Percentiles rank a stretch among this genome's conserved stretches.
Evolutionary conservation across 768 basidiomycete species (phyloP).

Genomic region (Tephrocybe sp.): DNA sequence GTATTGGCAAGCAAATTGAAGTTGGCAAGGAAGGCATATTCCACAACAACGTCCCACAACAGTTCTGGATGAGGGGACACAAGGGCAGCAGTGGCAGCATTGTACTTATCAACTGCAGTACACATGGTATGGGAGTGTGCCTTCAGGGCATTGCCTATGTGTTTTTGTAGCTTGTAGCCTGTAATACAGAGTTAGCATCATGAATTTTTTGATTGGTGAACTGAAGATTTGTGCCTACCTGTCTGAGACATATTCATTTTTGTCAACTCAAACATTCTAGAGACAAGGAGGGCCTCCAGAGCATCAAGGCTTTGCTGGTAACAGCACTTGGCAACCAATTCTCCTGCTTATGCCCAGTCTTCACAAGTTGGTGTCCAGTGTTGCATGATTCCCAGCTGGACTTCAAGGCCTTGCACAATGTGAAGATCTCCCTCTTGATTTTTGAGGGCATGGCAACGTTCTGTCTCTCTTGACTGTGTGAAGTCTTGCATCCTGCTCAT

Average conservation of each 20-base stretch:
- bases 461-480: not conserved
- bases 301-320: conserved; percentile 15
- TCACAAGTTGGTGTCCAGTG: conserved; percentile 12
- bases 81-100: not conserved
- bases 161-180: not conserved
- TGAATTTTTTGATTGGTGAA: not conserved
- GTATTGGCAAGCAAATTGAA: not conserved
- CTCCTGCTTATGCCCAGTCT: conserved; percentile 9
- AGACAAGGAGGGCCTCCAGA: not conserved
- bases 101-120: not conserved
- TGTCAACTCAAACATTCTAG: not conserved
- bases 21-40: not conserved
- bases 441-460: not conserved
- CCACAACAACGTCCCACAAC: not conserved
- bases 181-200: not conserved
- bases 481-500: not conserved
- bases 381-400: conserved; percentile 8
- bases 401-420: conserved; percentile 12
- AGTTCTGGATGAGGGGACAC: not conserved
- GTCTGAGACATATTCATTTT: conserved; percentile 7
- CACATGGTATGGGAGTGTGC: not conserved
- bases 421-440: not conserved
- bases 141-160: not conserved
- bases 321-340: not conserved
- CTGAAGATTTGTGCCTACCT: not conserved